These are phyloP conservation scores for Marasmius fiardii DNA, from an alignment of 1,284 basidiomycete genomes.

Conservation along the genomic window DNA sequence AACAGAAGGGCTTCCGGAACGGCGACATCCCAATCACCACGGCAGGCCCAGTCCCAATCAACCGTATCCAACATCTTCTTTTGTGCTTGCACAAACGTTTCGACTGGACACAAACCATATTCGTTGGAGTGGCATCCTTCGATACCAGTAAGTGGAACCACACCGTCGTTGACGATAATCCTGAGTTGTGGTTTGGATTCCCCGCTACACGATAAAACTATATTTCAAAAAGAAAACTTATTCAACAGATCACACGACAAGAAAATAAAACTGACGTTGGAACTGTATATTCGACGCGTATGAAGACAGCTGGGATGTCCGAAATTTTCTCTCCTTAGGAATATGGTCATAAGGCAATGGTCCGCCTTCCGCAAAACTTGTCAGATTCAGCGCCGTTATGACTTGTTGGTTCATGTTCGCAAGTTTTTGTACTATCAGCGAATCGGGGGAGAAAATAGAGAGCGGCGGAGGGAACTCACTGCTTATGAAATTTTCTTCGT, in stretches of 20 bases:
- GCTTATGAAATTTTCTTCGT: too few relatives aligned
- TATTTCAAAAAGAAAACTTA: constrained; percentile 2
- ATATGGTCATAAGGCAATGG: constrained; percentile 75
- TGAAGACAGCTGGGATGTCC: constrained; percentile 65
- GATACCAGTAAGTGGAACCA: constrained; percentile 76
- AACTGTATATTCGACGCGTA: constrained; percentile 78
- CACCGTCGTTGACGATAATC: constrained; percentile 85
- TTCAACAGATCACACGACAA: neutral
- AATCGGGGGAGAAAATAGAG: too few relatives aligned
- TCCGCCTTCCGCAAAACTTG: constrained; percentile 63
- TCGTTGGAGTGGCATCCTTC: constrained; percentile 67
- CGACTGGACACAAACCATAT: constrained; percentile 80
- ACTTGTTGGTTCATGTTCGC: too few relatives aligned
- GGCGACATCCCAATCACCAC: constrained; percentile 68
- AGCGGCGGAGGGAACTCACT: too few relatives aligned
- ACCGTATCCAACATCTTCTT: constrained; percentile 64
- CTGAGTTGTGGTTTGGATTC: constrained; percentile 63
- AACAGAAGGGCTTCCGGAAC: too few relatives aligned
- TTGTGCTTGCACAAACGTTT: constrained; percentile 72
- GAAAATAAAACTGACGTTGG: constrained; percentile 48
- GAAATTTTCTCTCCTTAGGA: constrained; percentile 56
- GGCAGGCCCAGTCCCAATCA: constrained; percentile 76
- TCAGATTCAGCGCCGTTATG: constrained; percentile 72
- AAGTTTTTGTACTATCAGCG: too few relatives aligned
- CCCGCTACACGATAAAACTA: constrained; percentile 58